phyloP scores from a whole-genome alignment of 2,329 filamentous ascomycete species.

The Westerdykella aurantiaca region DNA sequence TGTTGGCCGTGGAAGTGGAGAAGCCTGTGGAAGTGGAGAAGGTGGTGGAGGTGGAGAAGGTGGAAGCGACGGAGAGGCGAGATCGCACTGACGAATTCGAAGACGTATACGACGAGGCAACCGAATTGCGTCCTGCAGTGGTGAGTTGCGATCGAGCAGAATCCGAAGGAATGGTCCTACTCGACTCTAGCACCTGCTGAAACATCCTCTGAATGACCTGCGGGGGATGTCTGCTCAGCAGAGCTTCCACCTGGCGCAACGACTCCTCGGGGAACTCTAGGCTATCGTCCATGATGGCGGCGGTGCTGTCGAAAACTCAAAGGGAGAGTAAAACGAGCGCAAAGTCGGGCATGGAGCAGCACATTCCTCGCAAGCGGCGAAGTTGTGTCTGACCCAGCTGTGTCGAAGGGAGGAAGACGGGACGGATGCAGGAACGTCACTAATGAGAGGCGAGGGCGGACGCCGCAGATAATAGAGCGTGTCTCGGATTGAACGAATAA shows the following conservation, averaged over 20 bases:
- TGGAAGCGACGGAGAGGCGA: constrained; percentile 29
- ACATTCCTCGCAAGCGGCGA: constrained; percentile 11
- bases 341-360: constrained; percentile 5
- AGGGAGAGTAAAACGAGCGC: constrained; percentile 6
- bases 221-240: constrained; percentile 32
- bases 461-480: constrained; percentile 15
- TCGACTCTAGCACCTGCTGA: constrained; percentile 31
- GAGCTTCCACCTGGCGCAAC: constrained; percentile 34
- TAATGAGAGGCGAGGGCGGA: constrained; percentile 19
- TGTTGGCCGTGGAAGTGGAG: constrained; percentile 9
- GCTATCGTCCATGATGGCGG: constrained; percentile 29
- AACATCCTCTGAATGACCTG: constrained; percentile 35
- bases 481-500: constrained; percentile 25
- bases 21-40: constrained; percentile 24
- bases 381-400: not conserved
- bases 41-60: constrained; percentile 25
- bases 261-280: constrained; percentile 34
- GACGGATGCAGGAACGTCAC: constrained; percentile 3
- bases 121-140: constrained; percentile 28
- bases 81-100: constrained; percentile 30
- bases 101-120: constrained; percentile 25
- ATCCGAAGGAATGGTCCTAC: constrained; percentile 17
- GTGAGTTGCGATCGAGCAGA: not conserved
- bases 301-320: constrained; percentile 7
- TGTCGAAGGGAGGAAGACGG: not conserved